Evolutionary conservation across 139 green algal species (phyloP).

Genomic region (Closterium sp.): DNA sequence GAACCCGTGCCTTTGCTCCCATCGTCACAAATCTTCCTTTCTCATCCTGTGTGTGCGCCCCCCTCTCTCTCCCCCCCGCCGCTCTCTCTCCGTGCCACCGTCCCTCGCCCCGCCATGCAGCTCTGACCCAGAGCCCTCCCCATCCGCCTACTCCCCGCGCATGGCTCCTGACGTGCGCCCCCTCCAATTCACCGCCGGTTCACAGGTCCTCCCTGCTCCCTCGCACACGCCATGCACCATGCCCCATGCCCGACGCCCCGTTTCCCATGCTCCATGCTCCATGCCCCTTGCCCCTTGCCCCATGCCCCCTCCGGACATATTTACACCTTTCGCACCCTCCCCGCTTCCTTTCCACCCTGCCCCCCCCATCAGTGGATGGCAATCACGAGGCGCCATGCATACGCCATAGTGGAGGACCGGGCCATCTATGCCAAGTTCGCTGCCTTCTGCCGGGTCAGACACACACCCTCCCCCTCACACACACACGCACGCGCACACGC

Average conservation of each 20-base stretch:
- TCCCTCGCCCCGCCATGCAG: not conserved
- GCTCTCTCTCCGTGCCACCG: not conserved
- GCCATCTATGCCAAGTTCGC: not conserved
- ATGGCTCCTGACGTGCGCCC: not conserved
- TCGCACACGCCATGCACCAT: not conserved
- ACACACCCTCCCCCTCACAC: too few relatives aligned
- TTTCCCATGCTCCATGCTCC: not conserved
- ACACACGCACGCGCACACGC: too few relatives aligned
- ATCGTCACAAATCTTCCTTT: too few relatives aligned
- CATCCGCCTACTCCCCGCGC: not conserved
- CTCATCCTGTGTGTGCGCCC: not conserved
- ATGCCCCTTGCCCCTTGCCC: not conserved
- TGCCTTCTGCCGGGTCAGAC: not conserved
- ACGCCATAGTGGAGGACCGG: not conserved
- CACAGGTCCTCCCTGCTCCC: not conserved
- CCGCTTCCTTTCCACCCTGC: not conserved
- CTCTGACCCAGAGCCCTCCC: not conserved
- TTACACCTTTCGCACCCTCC: not conserved
- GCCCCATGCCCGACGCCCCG: not conserved
- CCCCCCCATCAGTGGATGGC: not conserved
- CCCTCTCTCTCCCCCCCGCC: too few relatives aligned
- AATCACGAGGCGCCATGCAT: not conserved
- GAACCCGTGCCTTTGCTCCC: too few relatives aligned
- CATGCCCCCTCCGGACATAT: not conserved
- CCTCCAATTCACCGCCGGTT: not conserved